A percentile compares a stretch with the other conserved stretches of the same genome.
Evolutionary conservation across 2,329 filamentous ascomycete genomes (phyloP).

Genomic region (Cadophora sp.): DNA sequence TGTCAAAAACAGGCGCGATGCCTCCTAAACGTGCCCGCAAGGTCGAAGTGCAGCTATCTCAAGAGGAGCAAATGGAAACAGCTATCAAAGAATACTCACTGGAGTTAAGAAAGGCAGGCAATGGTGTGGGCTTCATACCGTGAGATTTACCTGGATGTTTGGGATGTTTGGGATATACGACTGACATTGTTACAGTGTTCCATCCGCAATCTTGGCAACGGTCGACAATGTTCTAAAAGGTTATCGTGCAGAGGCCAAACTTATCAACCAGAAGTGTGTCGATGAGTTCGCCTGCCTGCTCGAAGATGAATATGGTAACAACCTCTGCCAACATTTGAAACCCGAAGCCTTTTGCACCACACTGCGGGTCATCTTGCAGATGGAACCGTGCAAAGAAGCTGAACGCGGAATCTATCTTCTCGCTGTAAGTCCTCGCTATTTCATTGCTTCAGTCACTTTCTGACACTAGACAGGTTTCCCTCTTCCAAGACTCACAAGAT

Average conservation of each 20-base stretch:
- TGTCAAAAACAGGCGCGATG: neutral
- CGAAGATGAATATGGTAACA: constrained; percentile 27
- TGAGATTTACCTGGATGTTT: neutral
- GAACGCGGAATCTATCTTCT: constrained; percentile 41
- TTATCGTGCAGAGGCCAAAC: constrained; percentile 18
- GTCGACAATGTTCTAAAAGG: constrained; percentile 26
- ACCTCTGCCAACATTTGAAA: constrained; percentile 36
- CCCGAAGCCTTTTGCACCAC: constrained; percentile 32
- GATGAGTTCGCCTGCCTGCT: constrained; percentile 22
- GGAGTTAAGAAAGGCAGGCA: neutral
- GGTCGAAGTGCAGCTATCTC: neutral
- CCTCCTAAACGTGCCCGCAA: neutral
- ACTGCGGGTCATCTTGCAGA: constrained; percentile 34
- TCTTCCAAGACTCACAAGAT: constrained; percentile 26
- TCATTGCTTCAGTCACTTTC: constrained; percentile 8
- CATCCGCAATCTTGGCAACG: neutral
- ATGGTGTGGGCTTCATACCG: neutral
- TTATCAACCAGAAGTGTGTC: constrained; percentile 8
- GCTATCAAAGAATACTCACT: neutral
- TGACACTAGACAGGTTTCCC: constrained; percentile 29
- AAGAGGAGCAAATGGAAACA: neutral
- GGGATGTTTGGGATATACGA: neutral
- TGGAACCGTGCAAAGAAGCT: constrained; percentile 31
- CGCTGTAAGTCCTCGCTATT: constrained; percentile 33
- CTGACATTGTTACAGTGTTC: neutral